Evolutionary conservation across 768 basidiomycete genomes (phyloP).

Genomic region (Tulasnella sp.): DNA sequence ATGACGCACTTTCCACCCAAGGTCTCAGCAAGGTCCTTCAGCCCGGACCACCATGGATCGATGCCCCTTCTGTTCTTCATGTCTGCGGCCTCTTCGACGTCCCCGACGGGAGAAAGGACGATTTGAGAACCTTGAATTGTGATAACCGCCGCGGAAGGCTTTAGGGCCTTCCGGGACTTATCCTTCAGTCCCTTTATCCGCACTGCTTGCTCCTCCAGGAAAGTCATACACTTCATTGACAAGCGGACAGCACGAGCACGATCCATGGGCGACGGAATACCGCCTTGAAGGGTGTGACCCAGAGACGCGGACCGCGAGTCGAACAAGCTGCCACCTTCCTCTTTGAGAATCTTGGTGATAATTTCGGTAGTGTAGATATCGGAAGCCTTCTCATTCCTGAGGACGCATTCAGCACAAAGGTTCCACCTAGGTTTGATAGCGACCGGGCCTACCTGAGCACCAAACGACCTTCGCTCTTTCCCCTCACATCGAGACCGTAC

Average conservation of each 20-base stretch:
- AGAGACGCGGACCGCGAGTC: conserved; percentile 95
- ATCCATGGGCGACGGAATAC: conserved; percentile 92
- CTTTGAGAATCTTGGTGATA: conserved; percentile 90
- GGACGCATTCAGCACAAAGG: neutral
- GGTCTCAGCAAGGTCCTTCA: conserved; percentile 72
- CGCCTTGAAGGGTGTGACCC: conserved; percentile 96
- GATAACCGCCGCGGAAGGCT: conserved; percentile 82
- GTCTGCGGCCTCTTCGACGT: conserved; percentile 85
- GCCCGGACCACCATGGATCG: conserved; percentile 71
- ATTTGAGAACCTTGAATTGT: conserved; percentile 84
- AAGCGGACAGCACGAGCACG: conserved; percentile 88
- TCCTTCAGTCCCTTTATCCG: conserved; percentile 53
- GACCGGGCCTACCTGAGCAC: conserved; percentile 72
- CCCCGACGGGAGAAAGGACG: conserved; percentile 79
- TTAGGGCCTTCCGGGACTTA: conserved; percentile 58
- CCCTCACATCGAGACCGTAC: conserved; percentile 83
- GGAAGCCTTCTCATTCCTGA: conserved; percentile 84
- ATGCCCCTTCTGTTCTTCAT: conserved; percentile 87
- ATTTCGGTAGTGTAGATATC: conserved; percentile 88
- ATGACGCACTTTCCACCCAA: conserved; percentile 50
- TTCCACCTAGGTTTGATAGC: neutral
- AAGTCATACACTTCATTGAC: conserved; percentile 89
- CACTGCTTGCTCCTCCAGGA: conserved; percentile 75
- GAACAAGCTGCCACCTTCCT: conserved; percentile 90
- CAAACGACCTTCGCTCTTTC: conserved; percentile 89